Evolutionary conservation across 108 stramenopile genomes (phyloP), one percentile per base, ranked within the genome.

Genomic region (Cyclostephanos tholiformis): DNA sequence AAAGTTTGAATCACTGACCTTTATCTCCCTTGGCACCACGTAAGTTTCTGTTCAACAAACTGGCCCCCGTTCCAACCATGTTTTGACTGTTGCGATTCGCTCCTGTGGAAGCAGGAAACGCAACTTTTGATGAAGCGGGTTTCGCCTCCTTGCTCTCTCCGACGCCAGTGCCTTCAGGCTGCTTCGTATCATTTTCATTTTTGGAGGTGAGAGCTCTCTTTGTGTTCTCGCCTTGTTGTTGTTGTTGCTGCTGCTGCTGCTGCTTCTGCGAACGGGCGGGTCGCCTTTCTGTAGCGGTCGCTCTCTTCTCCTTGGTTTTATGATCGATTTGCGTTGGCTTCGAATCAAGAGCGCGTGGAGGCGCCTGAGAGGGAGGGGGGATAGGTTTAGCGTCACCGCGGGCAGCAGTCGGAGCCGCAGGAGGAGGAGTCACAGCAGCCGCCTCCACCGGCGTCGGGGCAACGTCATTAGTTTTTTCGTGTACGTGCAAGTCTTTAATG

Each of bases 401-500:
- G 36, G 62, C 22, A 65, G 50, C 17, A 51, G 50, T n/a, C 36
- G 48, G 50, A 35, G 50, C 22, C 23, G 46, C 8, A 14, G 25
- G 25, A 27, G 39, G 16, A 13, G 58, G 17, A 17, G 58, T 32
- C 22, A 35, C 58, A 32, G 41, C 56, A 4, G 52, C 55, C 25
- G 25, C 52, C 0, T 25, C 48, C 44, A 39, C 53, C 41, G 55
- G 16, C 38, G 20, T 63, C 41, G 67, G 56, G 62, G 58, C 30
- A 26, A 59, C 48, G 36, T 56, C 52, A 30, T 26, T 63, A 63
- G 66, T 30, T 14, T 80, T 74, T 71, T 98, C 97, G 72, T 97
- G 96, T 7, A 98, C 97, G 74, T 98, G 96, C 64, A 98, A 84
- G 66, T 98, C 97, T 70, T 98, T 98, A 57, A 98, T 98, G 72